Conservation (phyloP, 164 flowering plant species). For the Dillenia turbinata region DNA sequence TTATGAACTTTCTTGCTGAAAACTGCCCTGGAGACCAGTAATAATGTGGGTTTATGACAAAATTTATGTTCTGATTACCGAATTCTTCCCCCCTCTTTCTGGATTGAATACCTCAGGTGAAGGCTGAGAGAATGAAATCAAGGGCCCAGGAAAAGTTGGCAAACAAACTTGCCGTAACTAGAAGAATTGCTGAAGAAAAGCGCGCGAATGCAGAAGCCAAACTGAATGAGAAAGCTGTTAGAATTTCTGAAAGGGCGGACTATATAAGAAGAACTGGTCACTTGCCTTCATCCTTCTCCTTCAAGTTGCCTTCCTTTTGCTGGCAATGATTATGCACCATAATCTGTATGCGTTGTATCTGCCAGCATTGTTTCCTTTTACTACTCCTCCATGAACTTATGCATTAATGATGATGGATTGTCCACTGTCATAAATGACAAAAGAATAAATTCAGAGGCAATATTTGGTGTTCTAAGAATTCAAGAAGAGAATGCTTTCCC, state of each 20-base stretch:
- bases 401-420: no score
- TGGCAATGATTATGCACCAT: conserved; percentile 37
- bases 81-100: no score
- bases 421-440: no score
- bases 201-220: conserved; percentile 85
- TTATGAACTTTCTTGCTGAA: no score
- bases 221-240: conserved; percentile 68
- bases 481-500: no score
- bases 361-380: no score
- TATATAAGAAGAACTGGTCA: conserved; percentile 88
- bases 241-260: conserved; percentile 82
- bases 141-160: conserved; percentile 73
- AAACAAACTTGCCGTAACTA: conserved; percentile 69
- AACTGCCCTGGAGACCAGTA: no score
- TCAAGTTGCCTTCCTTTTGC: conserved; percentile 78
- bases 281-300: conserved; percentile 71
- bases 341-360: background rate
- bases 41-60: no score
- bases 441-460: no score
- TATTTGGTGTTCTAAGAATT: no score
- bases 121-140: conserved; percentile 84
- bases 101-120: conserved; percentile 35
- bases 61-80: background rate
- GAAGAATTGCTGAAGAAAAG: conserved; percentile 86
- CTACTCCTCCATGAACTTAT: no score